Evolutionary conservation across 2,329 filamentous ascomycete species (phyloP), one percentile per base, ranked within the genome.

Genomic region (Trichophyton schoenleinii): DNA sequence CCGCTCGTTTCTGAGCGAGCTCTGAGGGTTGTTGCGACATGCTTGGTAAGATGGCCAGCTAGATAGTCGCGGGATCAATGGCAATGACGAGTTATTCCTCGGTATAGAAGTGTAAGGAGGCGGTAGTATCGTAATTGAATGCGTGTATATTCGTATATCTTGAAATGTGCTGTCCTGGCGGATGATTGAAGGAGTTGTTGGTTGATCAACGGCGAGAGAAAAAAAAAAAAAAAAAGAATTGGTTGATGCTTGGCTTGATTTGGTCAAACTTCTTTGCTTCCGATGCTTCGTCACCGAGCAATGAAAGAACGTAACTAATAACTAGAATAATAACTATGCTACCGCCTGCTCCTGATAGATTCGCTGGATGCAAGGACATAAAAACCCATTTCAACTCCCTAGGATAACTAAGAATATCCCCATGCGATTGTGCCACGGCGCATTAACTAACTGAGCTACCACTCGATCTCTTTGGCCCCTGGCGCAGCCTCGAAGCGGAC

Each of bases 401-500:
- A 11, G n/a, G 15, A 48, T 48, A 20, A 28, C 28, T 31, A 31
- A 31, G 8, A 11, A 55, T 55, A 36, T 55, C 49, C 49, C 25
- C 20, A 18, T 55, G 15, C n/a, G n/a, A n/a, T 28, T 55, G 25
- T 28, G n/a, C 9, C 13, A 36, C 42, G 25, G 28, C 8, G 31
- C 15, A 5, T 22, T 53, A 31, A 31, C 1, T 53, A 31, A 31
- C 1, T 6, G 7, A 31, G 7, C 6, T 59, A 66, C 64, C 63
- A 63, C 25, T 60, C 52, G 9, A 55, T 49, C 38, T 61, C 59
- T 1, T 65, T 65, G 4, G 41, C 48, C 22, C 69, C 28, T 22
- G 66, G 60, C 2, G 66, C 65, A 0, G 66, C 65, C n/a, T 67
- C 68, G 59, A 72, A 74, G 62, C 68, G 72, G 58, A 72, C 61